Base-by-base conservation (phyloP, 1,139 yeast genomes). In the Candida sp. region DNA sequence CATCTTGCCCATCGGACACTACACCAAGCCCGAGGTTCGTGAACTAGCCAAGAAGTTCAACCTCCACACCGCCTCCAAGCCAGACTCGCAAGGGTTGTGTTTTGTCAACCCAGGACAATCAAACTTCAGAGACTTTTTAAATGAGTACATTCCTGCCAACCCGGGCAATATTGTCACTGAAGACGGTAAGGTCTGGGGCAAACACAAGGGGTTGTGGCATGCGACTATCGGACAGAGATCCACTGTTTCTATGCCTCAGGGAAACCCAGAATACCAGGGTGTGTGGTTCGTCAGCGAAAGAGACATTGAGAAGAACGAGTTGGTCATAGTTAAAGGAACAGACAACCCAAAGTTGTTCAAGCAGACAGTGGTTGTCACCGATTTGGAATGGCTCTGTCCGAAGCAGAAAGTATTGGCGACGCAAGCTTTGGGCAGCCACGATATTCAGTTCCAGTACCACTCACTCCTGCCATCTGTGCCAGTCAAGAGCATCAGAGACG, bases 11-110 rank as follows among this genome's bases (percentile, higher is more conserved):
- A 78, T 94, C 12, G 96, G 98, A 0, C 85, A 85, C 58, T 77
- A 81, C 52, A 75, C 84, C 17, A 94, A 94, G 67, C 90, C 93
- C 0, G 80, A 87, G 58, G 86, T 93, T 1, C 71, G 99, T 26
- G 69, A 76, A 28, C 58, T 89, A 42, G 98, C 99, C 0, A 57
- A 64, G n/a, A 61, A 72, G 1, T 69, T 72, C 48, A 62, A 71
- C 3, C 70, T 96, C 12, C 83, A 84, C 1, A 47, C 42, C n/a
- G 91, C 94, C 1, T 67, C 72, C 17, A 93, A 93, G 61, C 96
- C 92, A 0, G 99, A 94, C 64, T 91, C 98, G 0, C 97, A 91
- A 64, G 99, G 99, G 0, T 76, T 94, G 9, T 94, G 99, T 65
- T 94, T 94, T 73, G 98, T 94, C 7, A 84, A 87, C 50, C 89